Percentiles rank a stretch among this genome's conserved stretches.
Evolutionary conservation across 352 stramenopile species (phyloP).

Genomic region (Phytophthora crassamura): DNA sequence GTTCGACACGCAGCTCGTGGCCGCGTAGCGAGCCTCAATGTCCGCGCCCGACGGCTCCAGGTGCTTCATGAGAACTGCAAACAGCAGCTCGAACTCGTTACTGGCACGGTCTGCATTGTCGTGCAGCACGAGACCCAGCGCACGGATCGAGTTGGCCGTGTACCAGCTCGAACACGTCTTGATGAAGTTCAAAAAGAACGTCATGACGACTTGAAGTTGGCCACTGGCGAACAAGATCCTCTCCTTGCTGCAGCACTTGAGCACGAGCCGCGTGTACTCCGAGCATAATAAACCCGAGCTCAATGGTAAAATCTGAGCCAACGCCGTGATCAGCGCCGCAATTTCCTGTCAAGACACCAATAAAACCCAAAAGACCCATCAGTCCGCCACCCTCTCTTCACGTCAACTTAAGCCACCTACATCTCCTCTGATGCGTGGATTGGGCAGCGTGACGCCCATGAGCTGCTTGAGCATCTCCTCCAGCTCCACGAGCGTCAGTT

Average conservation of each 20-base stretch:
- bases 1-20: constrained; percentile 85
- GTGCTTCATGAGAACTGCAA: constrained; percentile 73
- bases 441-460: constrained; percentile 62
- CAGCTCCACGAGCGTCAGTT: constrained; percentile 78
- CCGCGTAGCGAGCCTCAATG: constrained; percentile 85
- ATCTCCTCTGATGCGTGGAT: constrained; percentile 68
- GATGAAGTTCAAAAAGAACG: constrained; percentile 81
- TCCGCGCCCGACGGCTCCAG: constrained; percentile 82
- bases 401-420: constrained; percentile 21
- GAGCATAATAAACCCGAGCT: constrained; percentile 79
- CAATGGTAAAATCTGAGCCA: constrained; percentile 68
- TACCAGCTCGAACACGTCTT: constrained; percentile 81
- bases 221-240: constrained; percentile 65
- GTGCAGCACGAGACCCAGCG: constrained; percentile 75
- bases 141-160: constrained; percentile 69
- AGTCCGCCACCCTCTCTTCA: background rate
- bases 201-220: constrained; percentile 67
- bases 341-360: constrained; percentile 47
- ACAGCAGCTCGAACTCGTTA: constrained; percentile 68
- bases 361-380: background rate
- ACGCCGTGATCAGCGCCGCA: constrained; percentile 60
- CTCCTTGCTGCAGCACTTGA: constrained; percentile 81
- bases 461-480: constrained; percentile 85
- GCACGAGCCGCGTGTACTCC: constrained; percentile 79
- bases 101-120: constrained; percentile 81